phyloP scores from a whole-genome alignment of 345 rosid species.

The Streptanthus diversifolius region DNA sequence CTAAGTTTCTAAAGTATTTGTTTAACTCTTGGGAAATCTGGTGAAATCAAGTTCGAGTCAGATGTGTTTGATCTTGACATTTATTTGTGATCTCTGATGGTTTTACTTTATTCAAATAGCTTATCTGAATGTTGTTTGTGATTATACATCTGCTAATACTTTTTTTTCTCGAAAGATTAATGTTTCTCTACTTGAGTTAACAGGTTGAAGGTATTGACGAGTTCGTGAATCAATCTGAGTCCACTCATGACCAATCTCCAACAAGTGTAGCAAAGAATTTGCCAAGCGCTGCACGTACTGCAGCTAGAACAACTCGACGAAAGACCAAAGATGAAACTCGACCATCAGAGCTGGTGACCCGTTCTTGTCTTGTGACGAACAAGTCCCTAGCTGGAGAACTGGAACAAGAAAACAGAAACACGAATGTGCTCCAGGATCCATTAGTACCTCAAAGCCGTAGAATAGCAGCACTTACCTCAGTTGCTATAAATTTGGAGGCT shows the following conservation, averaged over 20 bases:
- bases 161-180: neutral
- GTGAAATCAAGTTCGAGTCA: neutral
- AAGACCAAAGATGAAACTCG: slow-evolving; percentile 44
- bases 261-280: slow-evolving; percentile 31
- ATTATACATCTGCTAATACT: neutral
- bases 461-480: slow-evolving; percentile 38
- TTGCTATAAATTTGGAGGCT: slow-evolving; percentile 30
- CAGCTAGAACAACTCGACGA: slow-evolving; percentile 49
- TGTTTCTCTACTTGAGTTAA: neutral
- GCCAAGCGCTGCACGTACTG: slow-evolving; percentile 37
- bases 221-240: slow-evolving; percentile 35
- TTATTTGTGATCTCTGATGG: neutral
- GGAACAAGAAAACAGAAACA: slow-evolving; percentile 43
- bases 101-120: neutral
- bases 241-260: slow-evolving; percentile 39
- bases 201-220: slow-evolving; percentile 90
- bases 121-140: neutral
- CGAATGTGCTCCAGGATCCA: slow-evolving; percentile 36
- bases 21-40: neutral
- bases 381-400: slow-evolving; percentile 33
- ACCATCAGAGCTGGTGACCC: slow-evolving; percentile 39
- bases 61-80: neutral
- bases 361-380: slow-evolving; percentile 43
- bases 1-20: neutral
- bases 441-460: slow-evolving; percentile 34